Evolutionary conservation across 768 basidiomycete genomes (phyloP), one percentile per base, ranked within the genome.

Genomic region (Termitomyces sp.): DNA sequence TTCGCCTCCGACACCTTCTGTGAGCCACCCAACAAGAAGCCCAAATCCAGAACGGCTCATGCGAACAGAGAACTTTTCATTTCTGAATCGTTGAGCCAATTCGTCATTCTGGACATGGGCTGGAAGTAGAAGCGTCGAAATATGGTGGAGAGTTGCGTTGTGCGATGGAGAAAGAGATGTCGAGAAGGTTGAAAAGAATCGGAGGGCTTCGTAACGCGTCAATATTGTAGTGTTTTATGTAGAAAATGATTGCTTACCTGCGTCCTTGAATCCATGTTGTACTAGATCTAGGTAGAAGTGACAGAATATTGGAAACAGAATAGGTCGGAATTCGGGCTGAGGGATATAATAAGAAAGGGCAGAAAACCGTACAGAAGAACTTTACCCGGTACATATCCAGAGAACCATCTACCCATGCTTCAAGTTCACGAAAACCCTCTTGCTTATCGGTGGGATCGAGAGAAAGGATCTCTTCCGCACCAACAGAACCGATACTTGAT

Each of bases 211-310:
- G 57, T 51, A 30, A 61, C 62, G 61, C 60, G 56, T 58, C 63
- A 57, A 50, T 53, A 52, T 56, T 20, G 65, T n/a, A 54, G 11
- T 55, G 41, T 47, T 43, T 51, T 53, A 24, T 32, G 48, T 14
- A 41, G 18, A 54, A 44, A 46, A 47, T 26, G 73, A 86, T 60
- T 68, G 73, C 86, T 61, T 68, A 89, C 95, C 95, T 62, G 94
- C 90, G 67, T 92, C 90, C 67, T 90, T 87, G 71, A 91, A 93
- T 10, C 92, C 94, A 52, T 87, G 85, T 64, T 94, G 88, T 48
- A 98, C 86, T 50, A 99, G 81, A 70, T 98, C 96, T 32, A 99
- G 79, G 70, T 96, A 98, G 68, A 98, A 98, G 72, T 99, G 94
- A 51, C 91, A 93, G 68, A 98, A 98, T 60, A 99, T 90, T 3